Base-by-base conservation (phyloP, 345 rosid species). In the Salix purpurea region DNA sequence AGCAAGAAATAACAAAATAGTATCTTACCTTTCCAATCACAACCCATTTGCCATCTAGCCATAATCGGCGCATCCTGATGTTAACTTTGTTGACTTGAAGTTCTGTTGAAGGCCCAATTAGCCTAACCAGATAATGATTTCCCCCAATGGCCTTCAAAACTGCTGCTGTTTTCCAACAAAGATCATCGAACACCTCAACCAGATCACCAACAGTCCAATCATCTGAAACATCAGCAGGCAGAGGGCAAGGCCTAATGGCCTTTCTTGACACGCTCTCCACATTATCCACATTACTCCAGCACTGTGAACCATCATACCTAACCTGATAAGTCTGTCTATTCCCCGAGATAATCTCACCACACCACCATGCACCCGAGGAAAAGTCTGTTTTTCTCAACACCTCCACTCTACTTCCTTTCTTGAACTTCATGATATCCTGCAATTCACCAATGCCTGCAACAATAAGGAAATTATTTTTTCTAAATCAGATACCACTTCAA, bases 391-490 rank as follows among this genome's bases (percentile, higher is more conserved):
- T 71, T 30, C 65, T 52, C 11, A 66, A 65, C 6, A 78, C 76
- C 80, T 78, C 80, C 39, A 78, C 76, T 65, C 30, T 78, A 64
- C 76, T 65, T 65, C 76, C 72, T 72, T 72, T 65, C 80, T 39
- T 71, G 70, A 78, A 78, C 64, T 71, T 71, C 80, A 72, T 78
- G 34, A 23, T 52, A 28, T 21, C 44, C 23, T 24, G 24, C 2
- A 62, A 28, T 61, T 46, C 2, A 7, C 28, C 64, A 44, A 10
- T 15, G 50, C 74, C 75, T 77, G 70, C 36, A 71, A 48, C 74
- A 34, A 42, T 65, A 24, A 70, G 28, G 65, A 77, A 71, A 64
- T 44, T 42, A 18, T 5, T 5, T 72, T 56, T 56, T 13, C 52
- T 15, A 21, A 56, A 72, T 37, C n/a, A 72, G 66, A 34, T 32